Conservation (phyloP, 75 land plant species). For the Selaginella tamariscina region DNA sequence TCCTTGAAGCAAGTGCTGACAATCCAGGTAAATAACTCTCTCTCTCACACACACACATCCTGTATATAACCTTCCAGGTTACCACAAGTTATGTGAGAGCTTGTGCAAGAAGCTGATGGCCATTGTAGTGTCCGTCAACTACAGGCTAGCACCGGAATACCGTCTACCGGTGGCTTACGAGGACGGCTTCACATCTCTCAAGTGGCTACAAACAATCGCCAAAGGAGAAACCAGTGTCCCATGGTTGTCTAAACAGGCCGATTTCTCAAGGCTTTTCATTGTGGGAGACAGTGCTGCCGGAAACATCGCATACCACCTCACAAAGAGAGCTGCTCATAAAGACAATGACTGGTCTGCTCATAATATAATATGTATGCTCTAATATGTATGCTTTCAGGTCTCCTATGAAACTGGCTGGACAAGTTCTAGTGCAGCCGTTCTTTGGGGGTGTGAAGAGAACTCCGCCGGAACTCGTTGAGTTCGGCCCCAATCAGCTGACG, state of each 20-base stretch:
- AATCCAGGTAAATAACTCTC: too few species aligned
- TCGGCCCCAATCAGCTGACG: constrained; percentile 17
- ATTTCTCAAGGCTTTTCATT: constrained; percentile 7
- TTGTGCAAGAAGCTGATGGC: background rate
- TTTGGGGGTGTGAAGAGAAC: background rate
- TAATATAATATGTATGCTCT: too few species aligned
- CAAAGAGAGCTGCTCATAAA: background rate
- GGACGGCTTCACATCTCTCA: background rate
- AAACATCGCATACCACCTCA: background rate
- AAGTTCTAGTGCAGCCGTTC: background rate
- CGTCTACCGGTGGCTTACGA: constrained; percentile 3
- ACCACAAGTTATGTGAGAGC: background rate
- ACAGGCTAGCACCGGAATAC: constrained; percentile 1
- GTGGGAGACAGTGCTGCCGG: constrained; percentile 9
- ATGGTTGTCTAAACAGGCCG: background rate
- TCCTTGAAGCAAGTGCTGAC: constrained; percentile 15
- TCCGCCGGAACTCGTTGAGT: background rate
- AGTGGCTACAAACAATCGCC: background rate
- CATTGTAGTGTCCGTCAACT: background rate
- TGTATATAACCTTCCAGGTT: too few species aligned
- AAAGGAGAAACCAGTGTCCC: background rate
- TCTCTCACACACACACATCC: too few species aligned
- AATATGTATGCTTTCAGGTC: background rate
- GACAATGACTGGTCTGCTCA: too few species aligned
- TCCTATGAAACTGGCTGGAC: background rate